Conservation (phyloP, 2,329 filamentous ascomycete genomes). For the Chrysosporium queenslandicum region DNA sequence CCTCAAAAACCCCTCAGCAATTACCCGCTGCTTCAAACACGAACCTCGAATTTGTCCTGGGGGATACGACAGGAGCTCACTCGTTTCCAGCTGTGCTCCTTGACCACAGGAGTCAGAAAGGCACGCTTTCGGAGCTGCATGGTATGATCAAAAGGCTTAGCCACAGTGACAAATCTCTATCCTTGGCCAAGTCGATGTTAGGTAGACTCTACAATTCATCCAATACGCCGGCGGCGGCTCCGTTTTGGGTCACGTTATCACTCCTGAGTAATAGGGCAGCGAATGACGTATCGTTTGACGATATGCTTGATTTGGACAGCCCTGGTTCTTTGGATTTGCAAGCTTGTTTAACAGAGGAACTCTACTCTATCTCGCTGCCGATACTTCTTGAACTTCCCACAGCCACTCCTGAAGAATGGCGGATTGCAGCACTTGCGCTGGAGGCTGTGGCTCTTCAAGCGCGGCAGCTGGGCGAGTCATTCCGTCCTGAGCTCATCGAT, state of each 20-base stretch:
- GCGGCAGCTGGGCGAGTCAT: slow-evolving; percentile 53
- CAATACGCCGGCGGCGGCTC: slow-evolving; percentile 53
- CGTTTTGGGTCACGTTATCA: slow-evolving; percentile 71
- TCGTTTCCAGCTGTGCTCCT: slow-evolving; percentile 55
- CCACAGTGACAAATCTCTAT: slow-evolving; percentile 34
- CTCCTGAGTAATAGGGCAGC: slow-evolving; percentile 52
- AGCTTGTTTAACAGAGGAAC: slow-evolving; percentile 34
- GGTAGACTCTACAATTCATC: slow-evolving; percentile 50
- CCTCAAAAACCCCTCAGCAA: slow-evolving; percentile 24
- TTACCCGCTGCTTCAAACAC: slow-evolving; percentile 19
- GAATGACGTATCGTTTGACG: slow-evolving; percentile 49
- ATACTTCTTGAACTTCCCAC: slow-evolving; percentile 32
- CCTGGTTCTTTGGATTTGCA: slow-evolving; percentile 22
- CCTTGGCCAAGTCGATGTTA: slow-evolving; percentile 56
- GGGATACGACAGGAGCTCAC: slow-evolving; percentile 18
- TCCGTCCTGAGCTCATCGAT: slow-evolving; percentile 79
- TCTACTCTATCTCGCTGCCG: slow-evolving; percentile 36
- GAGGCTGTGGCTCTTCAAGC: slow-evolving; percentile 73
- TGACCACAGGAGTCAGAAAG: slow-evolving; percentile 54
- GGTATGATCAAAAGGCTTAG: slow-evolving; percentile 49
- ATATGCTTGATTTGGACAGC: slow-evolving; percentile 51
- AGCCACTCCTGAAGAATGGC: slow-evolving; percentile 51
- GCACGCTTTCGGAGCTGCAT: slow-evolving; percentile 53
- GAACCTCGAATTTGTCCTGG: slow-evolving; percentile 22
- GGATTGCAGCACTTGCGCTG: slow-evolving; percentile 65